phyloP scores from a whole-genome alignment of 495 filamentous ascomycete species.

The Copromyces sp. region DNA sequence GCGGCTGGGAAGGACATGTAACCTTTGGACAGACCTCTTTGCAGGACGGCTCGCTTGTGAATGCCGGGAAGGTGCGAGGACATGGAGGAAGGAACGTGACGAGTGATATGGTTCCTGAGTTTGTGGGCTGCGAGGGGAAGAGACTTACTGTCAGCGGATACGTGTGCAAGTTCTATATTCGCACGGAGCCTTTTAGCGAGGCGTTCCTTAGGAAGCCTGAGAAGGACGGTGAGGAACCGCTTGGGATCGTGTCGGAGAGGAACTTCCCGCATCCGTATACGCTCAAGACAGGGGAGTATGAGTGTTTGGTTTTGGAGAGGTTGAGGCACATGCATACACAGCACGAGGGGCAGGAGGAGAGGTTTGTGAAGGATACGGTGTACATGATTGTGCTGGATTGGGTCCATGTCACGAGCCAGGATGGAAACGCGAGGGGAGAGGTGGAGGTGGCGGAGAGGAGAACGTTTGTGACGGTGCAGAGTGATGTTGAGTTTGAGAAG shows the following conservation, averaged over 20 bases:
- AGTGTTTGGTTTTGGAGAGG: constrained; percentile 5
- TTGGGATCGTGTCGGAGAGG: constrained; percentile 10
- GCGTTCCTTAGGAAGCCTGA: background rate
- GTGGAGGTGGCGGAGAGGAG: constrained; percentile 1
- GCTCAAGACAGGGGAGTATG: constrained; percentile 1
- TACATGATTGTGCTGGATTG: constrained; percentile 8
- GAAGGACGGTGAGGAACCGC: background rate
- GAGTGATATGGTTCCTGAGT: constrained; percentile 3
- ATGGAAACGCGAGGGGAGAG: background rate
- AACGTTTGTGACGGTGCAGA: constrained; percentile 3
- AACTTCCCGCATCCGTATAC: constrained; percentile 14
- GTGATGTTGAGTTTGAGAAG: background rate
- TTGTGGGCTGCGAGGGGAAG: background rate
- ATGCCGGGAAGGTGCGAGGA: background rate
- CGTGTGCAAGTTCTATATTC: constrained; percentile 2
- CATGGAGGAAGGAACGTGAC: background rate
- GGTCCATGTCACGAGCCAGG: background rate
- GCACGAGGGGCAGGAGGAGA: background rate
- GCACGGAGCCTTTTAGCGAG: constrained; percentile 12
- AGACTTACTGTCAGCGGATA: constrained; percentile 2
- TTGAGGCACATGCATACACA: background rate
- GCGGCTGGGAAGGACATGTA: constrained; percentile 7
- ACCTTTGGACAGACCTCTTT: background rate
- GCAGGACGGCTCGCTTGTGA: background rate
- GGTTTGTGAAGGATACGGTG: background rate